Evolutionary conservation across 306 rosid species (phyloP), one percentile per base, ranked within the genome.

Genomic region (Oxytropis ochrocephala): DNA sequence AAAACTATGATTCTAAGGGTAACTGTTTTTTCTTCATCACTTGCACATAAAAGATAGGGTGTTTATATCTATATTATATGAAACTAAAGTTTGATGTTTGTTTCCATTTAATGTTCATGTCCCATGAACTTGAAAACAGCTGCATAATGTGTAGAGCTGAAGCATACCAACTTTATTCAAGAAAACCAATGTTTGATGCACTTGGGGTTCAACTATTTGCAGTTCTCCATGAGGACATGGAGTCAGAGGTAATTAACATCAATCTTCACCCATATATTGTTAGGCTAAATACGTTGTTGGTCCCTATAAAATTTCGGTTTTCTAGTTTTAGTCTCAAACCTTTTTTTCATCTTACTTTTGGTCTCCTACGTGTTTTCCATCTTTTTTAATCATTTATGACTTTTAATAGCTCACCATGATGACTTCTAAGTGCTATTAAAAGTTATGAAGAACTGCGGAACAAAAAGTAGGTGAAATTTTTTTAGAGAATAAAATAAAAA

Each of bases 71-170:
- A n/a, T 9, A 21, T 61, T 1, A 47, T 55, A 60, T 50, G 44
- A 54, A 85, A 67, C 60, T 72, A 50, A 79, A 52, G 8, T 42
- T 17, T 58, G 53, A 13, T 77, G 11, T 30, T 24, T 24, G 14
- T 8, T 53, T 1, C 27, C 47, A 67, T 30, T n/a, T n/a, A n/a
- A n/a, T n/a, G n/a, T n/a, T 58, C 18, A 32, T 77, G 57, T 17
- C 63, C 70, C 73, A 64, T 60, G 70, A 44, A 70, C 44, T 56
- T 75, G 80, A 61, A 66, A 81, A 86, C 87, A 92, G 98, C 81
- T 92, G 96, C 88, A 85, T 92, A 75, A 90, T 92, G 98, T 92
- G 96, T 65, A 81, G 98, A 86, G 98, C 96, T 50, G 98, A 90
- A 82, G 98, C 96, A 72, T 95, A 92, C 84, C 86, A 86, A 69